Evolutionary conservation across 257 asterid genomes (phyloP), one percentile per base, ranked within the genome.

Genomic region (Verbena officinalis): DNA sequence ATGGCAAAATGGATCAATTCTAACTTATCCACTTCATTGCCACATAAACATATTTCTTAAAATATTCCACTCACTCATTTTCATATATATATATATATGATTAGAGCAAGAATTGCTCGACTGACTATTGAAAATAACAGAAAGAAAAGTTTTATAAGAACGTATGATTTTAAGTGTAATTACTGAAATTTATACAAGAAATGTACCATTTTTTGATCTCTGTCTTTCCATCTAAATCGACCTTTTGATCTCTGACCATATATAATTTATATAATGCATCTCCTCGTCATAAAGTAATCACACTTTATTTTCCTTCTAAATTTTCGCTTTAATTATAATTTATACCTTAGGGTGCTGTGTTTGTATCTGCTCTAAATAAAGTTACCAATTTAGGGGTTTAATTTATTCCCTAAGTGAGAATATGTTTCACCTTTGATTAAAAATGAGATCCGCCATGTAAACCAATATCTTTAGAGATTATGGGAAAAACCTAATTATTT

Each of bases 281-380:
- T 48, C 22, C 74, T 72, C 73, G 72, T 73, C 73, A 69, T 31
- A 16, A 44, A 40, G 51, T 24, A 13, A 20, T 59, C 50, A 0
- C 20, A 19, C 23, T 19, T 36, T 39, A 13, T n/a, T 39, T 6
- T 12, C 10, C 22, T 22, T 42, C 46, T 27, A 9, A 0, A 27
- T 0, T 10, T 8, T 9, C 3, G 7, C 22, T 45, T 45, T 15
- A 6, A 13, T 43, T 43, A 43, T 43, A 15, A 14, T 13, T n/a
- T 6, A 39, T 43, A 27, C 14, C 15, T 46, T 67, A 36, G 68
- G 55, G 67, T 73, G 72, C 45, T 61, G 24, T 55, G 51, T n/a
- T 27, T 27, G 33, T 27, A 5, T 65, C 51, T 65, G 46, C 20
- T 45, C 46, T 54, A 20, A 62, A 70, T 52, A 64, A 43, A 17